These are phyloP conservation scores for Chalciporus piperatus DNA, from an alignment of 768 basidiomycete genomes.

Conservation along the genomic window DNA sequence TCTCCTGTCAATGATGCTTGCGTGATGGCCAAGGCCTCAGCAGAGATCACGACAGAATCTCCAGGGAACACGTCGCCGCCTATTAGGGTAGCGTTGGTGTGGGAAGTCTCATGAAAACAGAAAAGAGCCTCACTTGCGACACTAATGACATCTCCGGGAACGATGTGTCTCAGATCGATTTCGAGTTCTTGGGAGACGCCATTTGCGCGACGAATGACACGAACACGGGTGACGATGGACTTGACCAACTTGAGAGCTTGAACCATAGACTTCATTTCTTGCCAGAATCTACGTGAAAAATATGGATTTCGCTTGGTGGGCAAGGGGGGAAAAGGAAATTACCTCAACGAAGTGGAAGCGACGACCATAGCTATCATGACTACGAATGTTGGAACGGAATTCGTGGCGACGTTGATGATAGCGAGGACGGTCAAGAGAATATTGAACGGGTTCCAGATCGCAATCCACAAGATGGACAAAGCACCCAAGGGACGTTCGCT, in stretches of 20 bases:
- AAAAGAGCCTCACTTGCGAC: slow-evolving; percentile 26
- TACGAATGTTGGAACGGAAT: slow-evolving; percentile 31
- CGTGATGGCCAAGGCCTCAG: slow-evolving; percentile 32
- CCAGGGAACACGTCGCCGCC: slow-evolving; percentile 37
- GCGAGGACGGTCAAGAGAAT: slow-evolving; percentile 32
- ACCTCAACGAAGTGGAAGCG: slow-evolving; percentile 34
- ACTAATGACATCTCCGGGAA: slow-evolving; percentile 32
- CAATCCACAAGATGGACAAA: slow-evolving; percentile 29
- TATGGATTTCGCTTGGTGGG: not conserved
- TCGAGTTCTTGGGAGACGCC: slow-evolving; percentile 26
- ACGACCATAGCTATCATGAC: slow-evolving; percentile 37
- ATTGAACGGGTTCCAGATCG: slow-evolving; percentile 36
- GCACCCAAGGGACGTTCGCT: slow-evolving; percentile 31
- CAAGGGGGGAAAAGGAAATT: not conserved
- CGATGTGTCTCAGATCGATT: slow-evolving; percentile 29
- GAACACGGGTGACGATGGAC: slow-evolving; percentile 33
- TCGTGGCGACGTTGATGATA: slow-evolving; percentile 30
- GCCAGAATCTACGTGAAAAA: slow-evolving; percentile 24
- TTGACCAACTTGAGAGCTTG: slow-evolving; percentile 34
- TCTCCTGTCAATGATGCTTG: slow-evolving; percentile 38
- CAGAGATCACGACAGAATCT: slow-evolving; percentile 32
- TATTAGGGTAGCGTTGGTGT: slow-evolving; percentile 4
- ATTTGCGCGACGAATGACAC: slow-evolving; percentile 27
- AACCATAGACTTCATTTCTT: slow-evolving; percentile 33
- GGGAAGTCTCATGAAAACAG: not conserved